Percentiles rank a stretch among this genome's conserved stretches.
These are phyloP conservation scores for Vitis rotundifolia DNA, from an alignment of 164 flowering plant species.

Conservation along the genomic window DNA sequence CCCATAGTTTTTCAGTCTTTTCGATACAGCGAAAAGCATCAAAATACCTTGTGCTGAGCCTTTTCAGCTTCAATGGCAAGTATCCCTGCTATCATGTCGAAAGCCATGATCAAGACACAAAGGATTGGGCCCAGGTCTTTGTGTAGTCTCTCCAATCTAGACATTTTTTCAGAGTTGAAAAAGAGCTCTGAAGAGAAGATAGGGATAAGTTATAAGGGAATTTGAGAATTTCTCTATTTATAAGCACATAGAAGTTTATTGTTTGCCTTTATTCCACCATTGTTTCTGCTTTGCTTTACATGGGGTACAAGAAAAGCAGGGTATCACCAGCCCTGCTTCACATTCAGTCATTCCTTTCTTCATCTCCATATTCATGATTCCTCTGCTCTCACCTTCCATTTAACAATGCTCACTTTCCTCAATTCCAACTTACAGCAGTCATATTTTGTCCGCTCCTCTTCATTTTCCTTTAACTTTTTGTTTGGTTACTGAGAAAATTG, in stretches of 20 bases:
- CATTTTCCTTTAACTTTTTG: too few relatives aligned
- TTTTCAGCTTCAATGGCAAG: constrained; percentile 86
- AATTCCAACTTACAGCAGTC: too few relatives aligned
- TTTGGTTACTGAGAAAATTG: too few relatives aligned
- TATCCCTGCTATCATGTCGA: constrained; percentile 78
- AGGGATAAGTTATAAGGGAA: too few relatives aligned
- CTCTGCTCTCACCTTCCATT: too few relatives aligned
- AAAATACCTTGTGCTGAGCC: constrained; percentile 76
- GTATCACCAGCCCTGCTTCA: too few relatives aligned
- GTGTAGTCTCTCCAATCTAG: background rate
- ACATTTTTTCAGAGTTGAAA: constrained; percentile 27
- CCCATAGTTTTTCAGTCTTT: background rate
- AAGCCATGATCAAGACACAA: constrained; percentile 52
- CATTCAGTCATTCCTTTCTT: too few relatives aligned
- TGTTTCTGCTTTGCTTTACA: constrained; percentile 25
- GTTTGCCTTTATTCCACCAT: constrained; percentile 31
- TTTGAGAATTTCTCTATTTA: too few relatives aligned
- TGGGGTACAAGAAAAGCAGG: constrained; percentile 55
- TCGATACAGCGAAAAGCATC: background rate
- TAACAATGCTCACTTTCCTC: too few relatives aligned
- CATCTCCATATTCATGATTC: too few relatives aligned
- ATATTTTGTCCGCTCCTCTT: too few relatives aligned
- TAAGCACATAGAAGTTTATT: background rate
- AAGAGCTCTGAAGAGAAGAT: background rate
- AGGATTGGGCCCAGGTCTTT: constrained; percentile 37